Percentiles rank a stretch among this genome's conserved stretches.
Conservation (phyloP, 2,329 filamentous ascomycete genomes). For the Fusarium nematophilum region DNA sequence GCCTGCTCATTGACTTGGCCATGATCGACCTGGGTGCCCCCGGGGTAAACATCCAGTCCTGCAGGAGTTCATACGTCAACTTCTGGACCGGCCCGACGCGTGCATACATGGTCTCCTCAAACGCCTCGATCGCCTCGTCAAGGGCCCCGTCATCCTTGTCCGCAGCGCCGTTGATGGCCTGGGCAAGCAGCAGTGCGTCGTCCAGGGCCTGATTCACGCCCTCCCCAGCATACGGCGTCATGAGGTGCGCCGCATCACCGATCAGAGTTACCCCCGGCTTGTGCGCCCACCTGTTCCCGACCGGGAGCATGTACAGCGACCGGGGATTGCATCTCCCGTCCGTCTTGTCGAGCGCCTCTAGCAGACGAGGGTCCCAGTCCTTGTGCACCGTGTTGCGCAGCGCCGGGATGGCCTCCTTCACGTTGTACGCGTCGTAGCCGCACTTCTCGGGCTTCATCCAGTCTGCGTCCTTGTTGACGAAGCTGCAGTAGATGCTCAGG, state of each 20-base stretch:
- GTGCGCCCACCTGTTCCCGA: constrained; percentile 60
- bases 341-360: constrained; percentile 54
- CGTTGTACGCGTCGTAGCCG: constrained; percentile 56
- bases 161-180: constrained; percentile 51
- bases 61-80: constrained; percentile 58
- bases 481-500: constrained; percentile 53
- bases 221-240: constrained; percentile 68
- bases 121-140: constrained; percentile 49
- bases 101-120: constrained; percentile 54
- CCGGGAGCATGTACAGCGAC: constrained; percentile 65
- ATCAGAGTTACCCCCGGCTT: constrained; percentile 63
- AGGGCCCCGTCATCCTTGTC: constrained; percentile 41
- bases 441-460: constrained; percentile 54
- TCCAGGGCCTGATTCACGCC: constrained; percentile 69
- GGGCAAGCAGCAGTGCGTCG: constrained; percentile 63
- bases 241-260: constrained; percentile 70
- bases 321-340: constrained; percentile 53
- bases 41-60: constrained; percentile 60
- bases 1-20: constrained; percentile 48
- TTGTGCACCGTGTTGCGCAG: constrained; percentile 50
- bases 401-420: constrained; percentile 51
- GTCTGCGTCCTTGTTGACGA: constrained; percentile 52
- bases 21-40: constrained; percentile 58
- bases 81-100: constrained; percentile 52
- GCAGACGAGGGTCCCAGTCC: constrained; percentile 57